Conservation (phyloP, 495 filamentous ascomycete genomes). For the Venustampulla echinocandica region DNA sequence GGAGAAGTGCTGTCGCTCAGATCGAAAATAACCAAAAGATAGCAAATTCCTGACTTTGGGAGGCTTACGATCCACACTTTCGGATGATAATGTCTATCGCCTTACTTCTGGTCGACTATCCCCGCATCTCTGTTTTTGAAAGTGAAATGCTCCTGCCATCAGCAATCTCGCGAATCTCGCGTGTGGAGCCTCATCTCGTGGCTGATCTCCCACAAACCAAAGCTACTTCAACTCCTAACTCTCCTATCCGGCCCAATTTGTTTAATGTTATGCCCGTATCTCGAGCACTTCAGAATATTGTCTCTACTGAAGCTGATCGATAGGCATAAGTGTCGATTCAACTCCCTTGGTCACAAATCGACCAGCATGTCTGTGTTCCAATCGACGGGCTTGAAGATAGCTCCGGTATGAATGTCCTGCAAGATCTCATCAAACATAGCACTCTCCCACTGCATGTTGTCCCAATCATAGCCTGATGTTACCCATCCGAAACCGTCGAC, state of each 20-base stretch:
- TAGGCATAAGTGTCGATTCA: slow-evolving; percentile 3
- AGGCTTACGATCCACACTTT: slow-evolving; percentile 2
- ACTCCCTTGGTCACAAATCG: slow-evolving; percentile 1
- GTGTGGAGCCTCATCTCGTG: not conserved
- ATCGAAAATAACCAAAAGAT: slow-evolving; percentile 4
- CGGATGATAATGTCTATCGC: slow-evolving; percentile 2
- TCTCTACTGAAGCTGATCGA: slow-evolving; percentile 4
- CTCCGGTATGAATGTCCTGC: slow-evolving; percentile 31
- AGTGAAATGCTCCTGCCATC: slow-evolving; percentile 1
- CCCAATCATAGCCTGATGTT: not conserved
- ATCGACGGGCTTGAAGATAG: not conserved
- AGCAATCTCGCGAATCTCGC: slow-evolving; percentile 3
- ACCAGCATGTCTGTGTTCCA: not conserved
- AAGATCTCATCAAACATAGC: slow-evolving; percentile 48
- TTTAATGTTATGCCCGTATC: slow-evolving; percentile 2
- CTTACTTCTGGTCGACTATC: slow-evolving; percentile 2
- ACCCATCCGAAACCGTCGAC: too few relatives aligned
- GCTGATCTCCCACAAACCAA: not conserved
- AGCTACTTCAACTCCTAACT: slow-evolving; percentile 3
- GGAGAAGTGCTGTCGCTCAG: slow-evolving; percentile 4
- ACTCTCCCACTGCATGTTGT: not conserved
- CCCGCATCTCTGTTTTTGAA: slow-evolving; percentile 3
- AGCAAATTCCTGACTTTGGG: slow-evolving; percentile 3
- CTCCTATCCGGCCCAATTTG: slow-evolving; percentile 2
- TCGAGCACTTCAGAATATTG: slow-evolving; percentile 4